These are phyloP conservation scores for Escovopsis sp. DNA, from an alignment of 2,329 filamentous ascomycete species.

Conservation along the genomic window DNA sequence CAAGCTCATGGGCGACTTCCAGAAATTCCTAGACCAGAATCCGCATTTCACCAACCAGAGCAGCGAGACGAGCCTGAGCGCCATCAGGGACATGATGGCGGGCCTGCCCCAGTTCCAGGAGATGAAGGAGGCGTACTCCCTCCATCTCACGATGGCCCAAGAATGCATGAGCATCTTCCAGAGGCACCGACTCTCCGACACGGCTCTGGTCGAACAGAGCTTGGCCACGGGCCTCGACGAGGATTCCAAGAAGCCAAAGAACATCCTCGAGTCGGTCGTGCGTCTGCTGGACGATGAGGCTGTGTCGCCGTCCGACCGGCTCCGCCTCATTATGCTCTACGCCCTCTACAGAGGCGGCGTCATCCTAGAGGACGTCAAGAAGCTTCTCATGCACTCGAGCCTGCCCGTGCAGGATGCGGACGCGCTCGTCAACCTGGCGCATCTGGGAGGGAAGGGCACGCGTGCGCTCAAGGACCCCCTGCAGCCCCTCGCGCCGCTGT, in stretches of 20 bases:
- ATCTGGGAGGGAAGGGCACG: constrained; percentile 62
- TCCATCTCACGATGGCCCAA: constrained; percentile 93
- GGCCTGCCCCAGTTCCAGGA: constrained; percentile 89
- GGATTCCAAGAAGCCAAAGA: constrained; percentile 81
- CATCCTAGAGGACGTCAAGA: constrained; percentile 67
- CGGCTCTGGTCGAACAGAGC: constrained; percentile 79
- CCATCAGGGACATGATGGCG: constrained; percentile 94
- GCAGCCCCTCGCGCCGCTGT: constrained; percentile 50
- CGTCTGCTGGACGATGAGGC: constrained; percentile 76
- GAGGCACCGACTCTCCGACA: constrained; percentile 66
- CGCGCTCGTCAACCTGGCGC: constrained; percentile 61
- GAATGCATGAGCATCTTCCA: constrained; percentile 94
- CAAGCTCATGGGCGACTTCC: constrained; percentile 83
- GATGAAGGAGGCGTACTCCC: constrained; percentile 85
- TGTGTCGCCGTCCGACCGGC: constrained; percentile 55
- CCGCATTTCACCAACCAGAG: constrained; percentile 74
- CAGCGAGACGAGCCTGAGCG: constrained; percentile 63
- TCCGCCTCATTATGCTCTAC: constrained; percentile 77
- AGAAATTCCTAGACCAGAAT: constrained; percentile 80
- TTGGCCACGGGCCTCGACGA: constrained; percentile 88
- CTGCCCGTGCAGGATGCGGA: constrained; percentile 61
- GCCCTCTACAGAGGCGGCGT: constrained; percentile 76
- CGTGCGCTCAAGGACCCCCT: constrained; percentile 61
- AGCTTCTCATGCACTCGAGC: constrained; percentile 69
- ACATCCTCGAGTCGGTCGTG: constrained; percentile 71